Percentiles rank a stretch among this genome's conserved stretches.
Conservation (phyloP, 345 rosid genomes). For the Acer campestre region DNA sequence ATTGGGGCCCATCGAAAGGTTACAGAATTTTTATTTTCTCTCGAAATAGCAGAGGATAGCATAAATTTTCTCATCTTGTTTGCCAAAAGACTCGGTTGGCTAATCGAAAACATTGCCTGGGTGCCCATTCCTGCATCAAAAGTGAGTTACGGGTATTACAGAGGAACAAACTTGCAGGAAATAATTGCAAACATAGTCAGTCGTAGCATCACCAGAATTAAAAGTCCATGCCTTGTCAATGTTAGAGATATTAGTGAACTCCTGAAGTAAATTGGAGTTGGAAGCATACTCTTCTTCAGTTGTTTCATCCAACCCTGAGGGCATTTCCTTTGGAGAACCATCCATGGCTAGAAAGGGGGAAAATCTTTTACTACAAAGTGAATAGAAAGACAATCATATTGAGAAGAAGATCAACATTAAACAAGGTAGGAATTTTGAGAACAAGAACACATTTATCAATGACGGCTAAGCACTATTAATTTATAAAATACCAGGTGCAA, state of each 20-base stretch:
- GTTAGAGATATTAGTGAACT: conserved; percentile 57
- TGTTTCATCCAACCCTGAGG: conserved; percentile 50
- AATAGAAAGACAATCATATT: conserved; percentile 15
- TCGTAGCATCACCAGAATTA: conserved; percentile 52
- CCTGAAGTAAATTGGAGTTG: conserved; percentile 73
- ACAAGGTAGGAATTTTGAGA: not conserved
- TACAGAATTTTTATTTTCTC: conserved; percentile 39
- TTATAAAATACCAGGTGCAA: not conserved
- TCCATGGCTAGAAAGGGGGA: conserved; percentile 47
- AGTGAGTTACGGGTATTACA: not conserved
- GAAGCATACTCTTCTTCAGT: conserved; percentile 69
- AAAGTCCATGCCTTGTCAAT: conserved; percentile 88
- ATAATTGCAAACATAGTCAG: not conserved
- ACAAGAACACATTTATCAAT: not conserved
- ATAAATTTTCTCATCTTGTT: conserved; percentile 70
- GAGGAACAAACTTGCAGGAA: not conserved
- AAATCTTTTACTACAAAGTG: conserved; percentile 31
- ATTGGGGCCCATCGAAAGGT: conserved; percentile 77
- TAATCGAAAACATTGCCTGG: conserved; percentile 71
- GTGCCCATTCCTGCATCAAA: conserved; percentile 49
- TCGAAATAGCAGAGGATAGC: conserved; percentile 55
- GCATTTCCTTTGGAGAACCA: conserved; percentile 42
- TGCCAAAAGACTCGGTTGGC: conserved; percentile 81
- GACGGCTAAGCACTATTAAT: not conserved
- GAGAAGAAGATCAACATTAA: not conserved